Percentiles rank a stretch among this genome's conserved stretches.
Evolutionary conservation across 1,139 yeast species (phyloP).

Genomic region (Debaryomycetaceae sp.): DNA sequence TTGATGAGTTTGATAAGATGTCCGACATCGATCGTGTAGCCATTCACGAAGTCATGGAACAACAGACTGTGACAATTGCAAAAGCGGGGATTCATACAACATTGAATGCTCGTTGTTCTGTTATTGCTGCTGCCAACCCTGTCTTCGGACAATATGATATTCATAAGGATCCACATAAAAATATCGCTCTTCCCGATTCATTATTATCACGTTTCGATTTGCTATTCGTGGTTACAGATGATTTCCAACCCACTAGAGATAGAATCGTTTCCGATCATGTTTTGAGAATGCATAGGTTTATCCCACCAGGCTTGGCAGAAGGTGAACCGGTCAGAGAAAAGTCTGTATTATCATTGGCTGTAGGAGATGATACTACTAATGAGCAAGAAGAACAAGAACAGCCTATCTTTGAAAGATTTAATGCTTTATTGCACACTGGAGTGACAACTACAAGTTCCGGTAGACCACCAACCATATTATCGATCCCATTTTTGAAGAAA

Average conservation of each 20-base stretch:
- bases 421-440: slow-evolving; percentile 81
- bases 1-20: slow-evolving; percentile 98
- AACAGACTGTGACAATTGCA: slow-evolving; percentile 97
- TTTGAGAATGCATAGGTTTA: slow-evolving; percentile 84
- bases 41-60: slow-evolving; percentile 99
- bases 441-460: slow-evolving; percentile 42
- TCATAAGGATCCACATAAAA: slow-evolving; percentile 94
- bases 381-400: slow-evolving; percentile 50
- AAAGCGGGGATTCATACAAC: slow-evolving; percentile 98
- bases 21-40: slow-evolving; percentile 96
- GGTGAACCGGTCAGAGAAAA: slow-evolving; percentile 93
- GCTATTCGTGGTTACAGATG: slow-evolving; percentile 93
- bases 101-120: slow-evolving; percentile 94
- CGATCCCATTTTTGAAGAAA: slow-evolving; percentile 85
- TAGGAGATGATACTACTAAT: slow-evolving; percentile 62
- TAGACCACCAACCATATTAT: slow-evolving; percentile 60
- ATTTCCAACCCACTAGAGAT: slow-evolving; percentile 81
- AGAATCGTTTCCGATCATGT: slow-evolving; percentile 93
- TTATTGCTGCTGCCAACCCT: slow-evolving; percentile 98
- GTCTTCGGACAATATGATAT: slow-evolving; percentile 96
- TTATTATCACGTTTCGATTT: slow-evolving; percentile 94
- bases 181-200: slow-evolving; percentile 96
- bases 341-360: slow-evolving; percentile 66
- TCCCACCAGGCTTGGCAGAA: slow-evolving; percentile 86
- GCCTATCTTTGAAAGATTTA: slow-evolving; percentile 76